These are phyloP conservation scores for Kodamaea jinghongensis DNA, from an alignment of 805 yeast species.

Conservation along the genomic window DNA sequence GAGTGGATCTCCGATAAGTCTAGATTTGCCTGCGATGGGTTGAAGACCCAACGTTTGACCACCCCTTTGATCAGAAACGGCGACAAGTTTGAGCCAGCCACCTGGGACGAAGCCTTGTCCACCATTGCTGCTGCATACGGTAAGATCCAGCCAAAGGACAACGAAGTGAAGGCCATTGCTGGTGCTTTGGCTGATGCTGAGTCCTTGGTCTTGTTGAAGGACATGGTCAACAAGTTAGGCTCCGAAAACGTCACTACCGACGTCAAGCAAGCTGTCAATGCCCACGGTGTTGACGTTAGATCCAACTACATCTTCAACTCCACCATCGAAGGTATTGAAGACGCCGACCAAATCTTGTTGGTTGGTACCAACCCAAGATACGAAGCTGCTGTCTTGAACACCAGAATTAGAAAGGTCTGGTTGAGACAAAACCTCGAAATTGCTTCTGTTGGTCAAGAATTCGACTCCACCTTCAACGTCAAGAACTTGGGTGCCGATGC, in stretches of 20 bases:
- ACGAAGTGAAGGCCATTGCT: slow-evolving; percentile 76
- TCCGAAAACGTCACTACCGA: slow-evolving; percentile 81
- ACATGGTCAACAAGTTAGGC: slow-evolving; percentile 69
- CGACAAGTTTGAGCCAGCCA: slow-evolving; percentile 65
- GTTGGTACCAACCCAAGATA: slow-evolving; percentile 87
- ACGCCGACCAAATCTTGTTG: slow-evolving; percentile 75
- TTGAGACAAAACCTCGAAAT: slow-evolving; percentile 64
- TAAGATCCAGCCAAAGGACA: slow-evolving; percentile 54
- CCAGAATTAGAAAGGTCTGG: slow-evolving; percentile 82
- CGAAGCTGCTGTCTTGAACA: slow-evolving; percentile 85
- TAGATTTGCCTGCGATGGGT: slow-evolving; percentile 81
- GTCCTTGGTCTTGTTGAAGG: slow-evolving; percentile 78
- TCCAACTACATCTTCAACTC: slow-evolving; percentile 80
- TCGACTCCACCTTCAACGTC: slow-evolving; percentile 72
- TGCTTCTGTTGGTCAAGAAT: slow-evolving; percentile 70
- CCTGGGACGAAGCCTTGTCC: slow-evolving; percentile 84
- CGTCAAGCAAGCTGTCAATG: slow-evolving; percentile 52
- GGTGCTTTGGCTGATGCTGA: slow-evolving; percentile 85
- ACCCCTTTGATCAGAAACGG: slow-evolving; percentile 74
- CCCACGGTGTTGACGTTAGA: slow-evolving; percentile 71
- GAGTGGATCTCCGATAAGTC: slow-evolving; percentile 92
- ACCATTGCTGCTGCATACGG: slow-evolving; percentile 62
- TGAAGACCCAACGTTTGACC: slow-evolving; percentile 81
- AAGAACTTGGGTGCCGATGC: slow-evolving; percentile 62
- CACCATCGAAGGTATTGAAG: slow-evolving; percentile 73